A percentile compares a stretch with the other conserved stretches of the same genome.
These are phyloP conservation scores for Halophytophthora polymorphica DNA, from an alignment of 352 stramenopile genomes.

Conservation along the genomic window DNA sequence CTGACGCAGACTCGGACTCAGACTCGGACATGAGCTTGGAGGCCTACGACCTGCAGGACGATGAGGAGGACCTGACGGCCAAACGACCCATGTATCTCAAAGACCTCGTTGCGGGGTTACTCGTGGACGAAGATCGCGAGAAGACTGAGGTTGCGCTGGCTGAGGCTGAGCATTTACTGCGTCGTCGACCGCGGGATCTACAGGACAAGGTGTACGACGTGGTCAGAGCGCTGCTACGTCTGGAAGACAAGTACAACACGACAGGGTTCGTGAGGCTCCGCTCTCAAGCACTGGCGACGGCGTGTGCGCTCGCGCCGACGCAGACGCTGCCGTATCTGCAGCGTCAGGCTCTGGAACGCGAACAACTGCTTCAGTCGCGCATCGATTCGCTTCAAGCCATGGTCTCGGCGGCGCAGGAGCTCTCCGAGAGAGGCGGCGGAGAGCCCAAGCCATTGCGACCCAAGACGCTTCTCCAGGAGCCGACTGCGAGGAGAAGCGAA, in stretches of 20 bases:
- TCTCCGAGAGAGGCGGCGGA: conserved; percentile 47
- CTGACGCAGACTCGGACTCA: conserved; percentile 29
- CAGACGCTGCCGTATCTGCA: conserved; percentile 53
- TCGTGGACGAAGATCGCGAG: conserved; percentile 58
- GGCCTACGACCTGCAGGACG: conserved; percentile 62
- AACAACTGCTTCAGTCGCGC: conserved; percentile 71
- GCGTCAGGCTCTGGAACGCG: conserved; percentile 62
- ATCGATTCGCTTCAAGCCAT: conserved; percentile 66
- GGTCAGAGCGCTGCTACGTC: conserved; percentile 50
- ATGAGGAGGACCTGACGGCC: conserved; percentile 62
- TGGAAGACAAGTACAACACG: conserved; percentile 75
- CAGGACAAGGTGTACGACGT: conserved; percentile 55
- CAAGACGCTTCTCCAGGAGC: conserved; percentile 47
- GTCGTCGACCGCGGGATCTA: conserved; percentile 53
- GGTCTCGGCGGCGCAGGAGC: conserved; percentile 50
- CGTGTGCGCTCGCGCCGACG: conserved; percentile 41
- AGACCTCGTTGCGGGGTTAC: conserved; percentile 48
- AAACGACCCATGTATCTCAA: conserved; percentile 71
- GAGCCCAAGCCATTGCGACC: conserved; percentile 5
- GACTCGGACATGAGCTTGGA: conserved; percentile 72
- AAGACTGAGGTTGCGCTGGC: conserved; percentile 48
- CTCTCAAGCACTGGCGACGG: conserved; percentile 40
- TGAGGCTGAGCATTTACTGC: conserved; percentile 54
- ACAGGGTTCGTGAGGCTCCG: conserved; percentile 49
- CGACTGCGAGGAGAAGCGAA: neutral